A percentile compares a stretch with the other conserved stretches of the same genome.
These are phyloP conservation scores for Leishmania mexicana DNA, from an alignment of 208 protist genomes.

Conservation along the genomic window DNA sequence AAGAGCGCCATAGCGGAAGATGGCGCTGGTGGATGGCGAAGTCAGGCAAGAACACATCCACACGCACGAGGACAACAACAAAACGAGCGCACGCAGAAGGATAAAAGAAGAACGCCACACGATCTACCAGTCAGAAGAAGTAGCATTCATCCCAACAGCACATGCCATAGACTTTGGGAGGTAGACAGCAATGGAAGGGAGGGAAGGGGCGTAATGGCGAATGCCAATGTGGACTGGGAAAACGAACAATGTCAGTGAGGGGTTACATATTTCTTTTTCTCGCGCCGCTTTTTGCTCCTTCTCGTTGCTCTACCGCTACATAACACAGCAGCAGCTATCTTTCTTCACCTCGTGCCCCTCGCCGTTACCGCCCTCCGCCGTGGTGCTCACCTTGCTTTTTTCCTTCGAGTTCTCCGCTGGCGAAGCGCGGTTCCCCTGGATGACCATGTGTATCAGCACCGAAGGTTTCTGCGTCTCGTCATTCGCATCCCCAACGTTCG, in stretches of 20 bases:
- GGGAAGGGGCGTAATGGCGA: not conserved
- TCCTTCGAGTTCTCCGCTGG: conserved; percentile 18
- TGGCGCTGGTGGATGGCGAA: too few species aligned
- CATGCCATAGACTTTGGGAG: not conserved
- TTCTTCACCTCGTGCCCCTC: conserved; percentile 35
- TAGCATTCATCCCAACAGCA: not conserved
- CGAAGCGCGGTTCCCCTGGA: conserved; percentile 26
- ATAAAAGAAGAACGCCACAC: not conserved
- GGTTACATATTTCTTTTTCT: not conserved
- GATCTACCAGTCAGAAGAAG: not conserved
- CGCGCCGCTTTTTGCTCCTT: not conserved
- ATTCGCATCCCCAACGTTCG: conserved; percentile 6
- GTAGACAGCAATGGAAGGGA: not conserved
- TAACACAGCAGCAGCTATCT: conserved; percentile 51
- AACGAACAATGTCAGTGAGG: too few species aligned
- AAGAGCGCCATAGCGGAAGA: not conserved
- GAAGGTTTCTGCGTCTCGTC: conserved; percentile 41
- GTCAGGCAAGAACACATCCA: too few species aligned
- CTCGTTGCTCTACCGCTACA: conserved; percentile 26
- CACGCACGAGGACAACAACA: not conserved
- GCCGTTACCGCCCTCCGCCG: conserved; percentile 16
- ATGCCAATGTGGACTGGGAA: not conserved
- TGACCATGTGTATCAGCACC: conserved; percentile 67
- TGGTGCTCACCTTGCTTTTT: conserved; percentile 19
- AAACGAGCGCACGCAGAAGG: not conserved